phyloP scores from a whole-genome alignment of 441 rosid genomes.

The Pelargonium cotyledonis region DNA sequence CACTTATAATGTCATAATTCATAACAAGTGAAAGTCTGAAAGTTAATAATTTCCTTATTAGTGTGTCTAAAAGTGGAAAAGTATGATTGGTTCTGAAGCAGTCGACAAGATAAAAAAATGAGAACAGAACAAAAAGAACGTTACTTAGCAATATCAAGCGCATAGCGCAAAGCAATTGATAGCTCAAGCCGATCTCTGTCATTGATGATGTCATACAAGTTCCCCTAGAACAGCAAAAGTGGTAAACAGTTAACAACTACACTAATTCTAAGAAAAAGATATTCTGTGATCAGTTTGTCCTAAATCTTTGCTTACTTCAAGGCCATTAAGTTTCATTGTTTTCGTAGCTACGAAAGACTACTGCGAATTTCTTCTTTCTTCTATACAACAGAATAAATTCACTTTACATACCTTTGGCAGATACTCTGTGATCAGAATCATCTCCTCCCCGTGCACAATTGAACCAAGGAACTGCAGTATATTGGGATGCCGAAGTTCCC shows the following conservation, averaged over 20 bases:
- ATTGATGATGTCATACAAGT: slow-evolving; percentile 32
- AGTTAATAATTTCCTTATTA: no score
- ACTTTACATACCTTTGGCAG: slow-evolving; percentile 32
- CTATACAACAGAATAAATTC: not conserved
- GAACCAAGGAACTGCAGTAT: slow-evolving; percentile 66
- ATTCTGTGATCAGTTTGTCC: no score
- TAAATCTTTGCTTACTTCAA: no score
- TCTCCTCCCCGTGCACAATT: slow-evolving; percentile 47
- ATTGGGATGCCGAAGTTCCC: slow-evolving; percentile 59
- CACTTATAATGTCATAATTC: no score
- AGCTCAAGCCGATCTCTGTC: slow-evolving; percentile 38
- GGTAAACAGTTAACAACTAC: not conserved
- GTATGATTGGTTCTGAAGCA: not conserved
- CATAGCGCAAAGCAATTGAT: slow-evolving; percentile 45
- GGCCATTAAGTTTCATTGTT: no score
- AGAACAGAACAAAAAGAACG: not conserved
- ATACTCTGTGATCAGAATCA: slow-evolving; percentile 50
- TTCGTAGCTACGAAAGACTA: no score
- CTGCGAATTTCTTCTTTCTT: no score
- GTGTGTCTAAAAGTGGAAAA: not conserved
- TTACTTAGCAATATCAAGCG: slow-evolving; percentile 55
- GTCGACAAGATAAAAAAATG: not conserved
- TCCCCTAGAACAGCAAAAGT: slow-evolving; percentile 31
- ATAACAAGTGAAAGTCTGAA: no score
- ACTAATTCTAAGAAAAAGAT: no score